phyloP scores from a whole-genome alignment of 257 asterid species.

The Mitragyna speciosa region DNA sequence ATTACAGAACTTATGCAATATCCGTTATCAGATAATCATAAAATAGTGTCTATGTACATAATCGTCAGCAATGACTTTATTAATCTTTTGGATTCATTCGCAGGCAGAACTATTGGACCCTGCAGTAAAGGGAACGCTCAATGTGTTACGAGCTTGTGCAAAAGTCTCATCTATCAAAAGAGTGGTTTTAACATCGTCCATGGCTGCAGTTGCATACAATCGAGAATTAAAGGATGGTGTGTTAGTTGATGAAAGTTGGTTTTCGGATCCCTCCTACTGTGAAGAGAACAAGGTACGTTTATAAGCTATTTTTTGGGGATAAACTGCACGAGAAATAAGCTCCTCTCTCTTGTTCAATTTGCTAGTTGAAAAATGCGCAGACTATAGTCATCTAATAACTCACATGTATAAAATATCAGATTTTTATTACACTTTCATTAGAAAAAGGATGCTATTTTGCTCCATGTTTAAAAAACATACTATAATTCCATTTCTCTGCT shows the following conservation, averaged over 20 bases:
- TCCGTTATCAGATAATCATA: neutral
- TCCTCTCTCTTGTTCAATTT: neutral
- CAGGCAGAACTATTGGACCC: slow-evolving; percentile 58
- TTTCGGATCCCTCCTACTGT: slow-evolving; percentile 53
- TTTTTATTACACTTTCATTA: too few species aligned
- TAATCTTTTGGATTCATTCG: neutral
- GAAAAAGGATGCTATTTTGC: too few species aligned
- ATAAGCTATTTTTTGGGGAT: neutral
- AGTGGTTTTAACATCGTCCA: slow-evolving; percentile 56
- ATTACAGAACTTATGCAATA: neutral
- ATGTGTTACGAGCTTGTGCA: slow-evolving; percentile 46
- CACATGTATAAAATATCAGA: too few species aligned
- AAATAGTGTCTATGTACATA: neutral
- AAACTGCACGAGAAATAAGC: neutral
- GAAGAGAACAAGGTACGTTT: slow-evolving; percentile 46
- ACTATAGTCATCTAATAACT: too few species aligned
- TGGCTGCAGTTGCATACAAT: slow-evolving; percentile 32
- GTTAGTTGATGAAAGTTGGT: slow-evolving; percentile 61
- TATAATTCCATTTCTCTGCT: too few species aligned
- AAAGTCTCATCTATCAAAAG: slow-evolving; percentile 36
- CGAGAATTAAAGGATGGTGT: slow-evolving; percentile 23
- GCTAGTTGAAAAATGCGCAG: neutral
- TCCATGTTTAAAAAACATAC: too few species aligned
- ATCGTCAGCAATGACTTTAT: neutral
- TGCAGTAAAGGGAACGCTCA: slow-evolving; percentile 54